Evolutionary conservation across 768 basidiomycete species (phyloP), one percentile per base, ranked within the genome.

Genomic region (Tylopilus cervinicoccineus): DNA sequence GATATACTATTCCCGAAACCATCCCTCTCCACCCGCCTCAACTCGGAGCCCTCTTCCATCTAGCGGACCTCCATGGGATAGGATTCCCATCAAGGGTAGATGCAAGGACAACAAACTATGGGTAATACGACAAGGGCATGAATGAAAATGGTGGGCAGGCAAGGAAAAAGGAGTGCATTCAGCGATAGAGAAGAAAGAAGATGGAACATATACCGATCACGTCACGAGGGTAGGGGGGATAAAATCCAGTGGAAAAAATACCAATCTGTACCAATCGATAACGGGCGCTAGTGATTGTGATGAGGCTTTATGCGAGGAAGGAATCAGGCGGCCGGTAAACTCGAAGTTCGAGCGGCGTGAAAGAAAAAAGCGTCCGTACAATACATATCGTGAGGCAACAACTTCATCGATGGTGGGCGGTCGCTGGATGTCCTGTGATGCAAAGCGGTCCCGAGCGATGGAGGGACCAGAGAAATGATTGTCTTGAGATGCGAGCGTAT

Each of bases 361-460:
- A 84, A 75, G 72, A 79, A 83, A 78, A 77, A 69, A 83, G 84
- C 86, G 86, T 88, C 86, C 86, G 83, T 85, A 70, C 73, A 67
- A 68, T 68, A 69, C 53, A 68, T 66, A 68, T 70, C 58, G 57
- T 66, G 68, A 76, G 69, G 68, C 69, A 68, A 69, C 61, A 54
- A 62, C 57, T 56, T 66, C 60, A 50, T 66, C 49, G 63, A 57
- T 63, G 64, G 54, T 45, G 56, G 36, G 48, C 42, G 50, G 41
- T 65, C 53, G 56, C 43, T 42, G 48, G 50, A 45, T 46, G 38
- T 49, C 52, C 54, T 61, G 52, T 43, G 24, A 40, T 47, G 61
- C 43, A 49, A 49, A 57, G 51, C 38, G 45, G 50, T 54, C 53
- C 41, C 56, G 49, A 54, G 48, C 27, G 53, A 56, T 22, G 20